Evolutionary conservation across 768 basidiomycete species (phyloP).

Genomic region (Lactifluus subvellereus): DNA sequence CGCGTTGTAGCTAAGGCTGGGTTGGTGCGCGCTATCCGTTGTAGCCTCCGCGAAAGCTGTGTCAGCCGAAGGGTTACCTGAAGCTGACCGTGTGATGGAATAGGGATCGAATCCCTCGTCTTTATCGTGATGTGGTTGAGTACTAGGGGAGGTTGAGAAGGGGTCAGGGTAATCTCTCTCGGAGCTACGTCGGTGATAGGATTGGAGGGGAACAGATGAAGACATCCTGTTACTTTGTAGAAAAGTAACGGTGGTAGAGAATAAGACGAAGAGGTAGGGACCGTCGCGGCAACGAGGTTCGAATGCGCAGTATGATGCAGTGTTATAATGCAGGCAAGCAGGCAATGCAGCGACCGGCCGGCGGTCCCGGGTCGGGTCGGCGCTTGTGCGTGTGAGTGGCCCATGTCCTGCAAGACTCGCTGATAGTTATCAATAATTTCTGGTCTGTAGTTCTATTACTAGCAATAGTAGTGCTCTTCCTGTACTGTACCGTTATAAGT

Average conservation of each 20-base stretch:
- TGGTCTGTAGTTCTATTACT: too few species aligned
- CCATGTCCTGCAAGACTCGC: too few species aligned
- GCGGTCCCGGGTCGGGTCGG: too few species aligned
- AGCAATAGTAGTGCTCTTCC: too few species aligned
- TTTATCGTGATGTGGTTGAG: constrained; percentile 10
- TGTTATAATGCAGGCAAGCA: neutral
- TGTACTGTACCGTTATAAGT: too few species aligned
- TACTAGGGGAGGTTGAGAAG: neutral
- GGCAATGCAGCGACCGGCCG: neutral
- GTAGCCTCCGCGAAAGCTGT: neutral
- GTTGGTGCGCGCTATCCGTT: constrained; percentile 1
- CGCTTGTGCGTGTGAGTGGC: too few species aligned
- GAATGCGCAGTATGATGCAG: neutral
- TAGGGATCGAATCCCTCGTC: constrained; percentile 18
- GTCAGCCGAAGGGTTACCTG: neutral
- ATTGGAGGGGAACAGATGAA: constrained; percentile 1
- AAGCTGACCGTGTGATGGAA: neutral
- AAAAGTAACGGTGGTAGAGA: constrained; percentile 22
- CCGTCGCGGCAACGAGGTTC: too few species aligned
- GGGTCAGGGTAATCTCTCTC: neutral
- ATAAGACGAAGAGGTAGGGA: neutral
- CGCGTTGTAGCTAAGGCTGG: constrained; percentile 5
- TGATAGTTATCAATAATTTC: too few species aligned
- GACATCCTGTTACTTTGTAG: constrained; percentile 41
- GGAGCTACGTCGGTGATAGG: constrained; percentile 2